These are phyloP conservation scores for Citeromyces hawaiiensis DNA, from an alignment of 1,139 yeast genomes.

Conservation along the genomic window DNA sequence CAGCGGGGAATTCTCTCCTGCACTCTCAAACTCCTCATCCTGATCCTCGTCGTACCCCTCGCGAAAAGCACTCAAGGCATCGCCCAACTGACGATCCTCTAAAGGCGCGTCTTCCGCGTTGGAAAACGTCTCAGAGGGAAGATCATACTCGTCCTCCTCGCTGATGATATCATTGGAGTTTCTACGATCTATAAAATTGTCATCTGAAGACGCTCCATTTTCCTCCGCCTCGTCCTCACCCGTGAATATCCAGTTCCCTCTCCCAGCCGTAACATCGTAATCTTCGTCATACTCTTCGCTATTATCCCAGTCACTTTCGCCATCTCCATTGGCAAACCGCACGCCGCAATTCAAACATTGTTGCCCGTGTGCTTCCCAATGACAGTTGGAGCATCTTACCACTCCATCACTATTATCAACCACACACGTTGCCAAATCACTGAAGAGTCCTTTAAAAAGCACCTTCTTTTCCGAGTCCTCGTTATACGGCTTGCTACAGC, in stretches of 20 bases:
- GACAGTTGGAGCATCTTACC: conserved; percentile 66
- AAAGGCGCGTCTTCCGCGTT: background rate
- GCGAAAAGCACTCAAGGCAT: background rate
- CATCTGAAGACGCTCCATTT: conserved; percentile 6
- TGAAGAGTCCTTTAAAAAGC: conserved; percentile 28
- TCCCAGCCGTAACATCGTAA: conserved; percentile 2
- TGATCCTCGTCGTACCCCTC: background rate
- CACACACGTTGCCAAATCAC: conserved; percentile 29
- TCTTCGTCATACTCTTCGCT: conserved; percentile 5
- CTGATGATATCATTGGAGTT: conserved; percentile 1
- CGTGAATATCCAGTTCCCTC: background rate
- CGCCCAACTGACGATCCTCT: background rate
- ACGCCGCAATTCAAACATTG: conserved; percentile 41
- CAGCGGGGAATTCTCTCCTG: background rate
- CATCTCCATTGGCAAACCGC: conserved; percentile 7
- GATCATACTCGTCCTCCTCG: conserved; percentile 2
- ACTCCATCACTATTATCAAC: conserved; percentile 66
- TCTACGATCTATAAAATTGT: conserved; percentile 3
- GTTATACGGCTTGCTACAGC: conserved; percentile 5
- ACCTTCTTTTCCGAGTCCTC: conserved; percentile 4
- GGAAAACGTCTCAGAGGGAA: background rate
- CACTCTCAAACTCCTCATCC: background rate
- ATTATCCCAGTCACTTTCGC: conserved; percentile 6
- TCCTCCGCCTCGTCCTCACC: conserved; percentile 7
- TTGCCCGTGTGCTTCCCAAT: conserved; percentile 63